A percentile compares a stretch with the other conserved stretches of the same genome.
Conservation (phyloP, 2,329 filamentous ascomycete genomes). For the Tetracladium maxilliforme region DNA sequence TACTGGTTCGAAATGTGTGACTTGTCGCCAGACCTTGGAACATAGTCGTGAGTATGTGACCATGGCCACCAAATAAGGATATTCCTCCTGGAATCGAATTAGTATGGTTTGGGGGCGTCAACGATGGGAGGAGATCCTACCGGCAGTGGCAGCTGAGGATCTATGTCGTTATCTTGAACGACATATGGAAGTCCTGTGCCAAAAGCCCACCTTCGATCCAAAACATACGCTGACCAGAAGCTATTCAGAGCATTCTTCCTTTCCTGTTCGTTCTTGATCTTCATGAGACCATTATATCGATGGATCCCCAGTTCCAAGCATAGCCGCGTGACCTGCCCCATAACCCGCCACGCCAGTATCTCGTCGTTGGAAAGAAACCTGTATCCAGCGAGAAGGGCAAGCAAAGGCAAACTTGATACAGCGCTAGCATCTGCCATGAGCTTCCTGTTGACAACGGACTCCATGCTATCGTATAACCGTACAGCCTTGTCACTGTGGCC, state of each 20-base stretch:
- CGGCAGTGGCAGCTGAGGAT: slow-evolving; percentile 63
- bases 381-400: slow-evolving; percentile 43
- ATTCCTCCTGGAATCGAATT: slow-evolving; percentile 7
- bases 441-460: slow-evolving; percentile 37
- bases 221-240: slow-evolving; percentile 77
- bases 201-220: slow-evolving; percentile 80
- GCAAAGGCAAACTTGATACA: slow-evolving; percentile 50
- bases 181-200: slow-evolving; percentile 81
- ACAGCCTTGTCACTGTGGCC: slow-evolving; percentile 64
- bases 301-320: slow-evolving; percentile 77
- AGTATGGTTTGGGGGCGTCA: slow-evolving; percentile 27
- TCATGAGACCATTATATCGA: slow-evolving; percentile 56
- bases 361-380: slow-evolving; percentile 81
- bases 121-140: slow-evolving; percentile 32
- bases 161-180: slow-evolving; percentile 74
- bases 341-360: slow-evolving; percentile 71
- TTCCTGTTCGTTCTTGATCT: slow-evolving; percentile 54
- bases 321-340: slow-evolving; percentile 67
- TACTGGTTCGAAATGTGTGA: slow-evolving; percentile 47
- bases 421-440: slow-evolving; percentile 49
- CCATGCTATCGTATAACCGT: slow-evolving; percentile 61
- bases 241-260: slow-evolving; percentile 53
- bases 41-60: slow-evolving; percentile 70
- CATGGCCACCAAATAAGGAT: slow-evolving; percentile 72
- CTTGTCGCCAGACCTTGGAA: slow-evolving; percentile 75